Evolutionary conservation across 164 flowering plant genomes (phyloP).

Genomic region (Saururus chinensis): DNA sequence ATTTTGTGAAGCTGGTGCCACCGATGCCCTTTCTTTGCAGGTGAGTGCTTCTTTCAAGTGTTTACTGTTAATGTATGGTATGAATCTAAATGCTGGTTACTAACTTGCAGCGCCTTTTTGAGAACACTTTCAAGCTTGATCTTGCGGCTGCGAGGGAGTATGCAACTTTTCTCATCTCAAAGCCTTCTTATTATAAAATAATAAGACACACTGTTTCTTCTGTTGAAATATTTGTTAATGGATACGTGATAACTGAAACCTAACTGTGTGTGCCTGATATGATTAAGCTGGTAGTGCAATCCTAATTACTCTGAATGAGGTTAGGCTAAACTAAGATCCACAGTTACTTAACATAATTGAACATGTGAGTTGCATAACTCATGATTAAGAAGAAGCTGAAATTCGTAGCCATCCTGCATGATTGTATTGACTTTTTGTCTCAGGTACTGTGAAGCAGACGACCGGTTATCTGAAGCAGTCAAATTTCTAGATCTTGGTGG

Average conservation of each 20-base stretch:
- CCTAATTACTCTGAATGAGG: too few relatives aligned
- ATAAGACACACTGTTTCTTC: not conserved
- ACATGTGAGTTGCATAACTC: not conserved
- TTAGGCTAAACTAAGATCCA: too few relatives aligned
- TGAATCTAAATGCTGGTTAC: not conserved
- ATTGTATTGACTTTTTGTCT: not conserved
- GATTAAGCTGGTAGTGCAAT: too few relatives aligned
- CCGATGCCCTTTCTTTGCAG: slow-evolving; percentile 81
- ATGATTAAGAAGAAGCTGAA: not conserved
- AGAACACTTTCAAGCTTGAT: slow-evolving; percentile 82
- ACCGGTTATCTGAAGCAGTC: slow-evolving; percentile 70
- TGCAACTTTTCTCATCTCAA: slow-evolving; percentile 8
- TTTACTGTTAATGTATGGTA: not conserved
- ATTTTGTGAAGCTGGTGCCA: slow-evolving; percentile 80
- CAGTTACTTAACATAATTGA: not conserved
- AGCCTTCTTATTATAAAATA: too few relatives aligned
- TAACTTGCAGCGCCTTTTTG: slow-evolving; percentile 73
- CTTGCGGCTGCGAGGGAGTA: slow-evolving; percentile 89
- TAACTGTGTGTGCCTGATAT: too few relatives aligned
- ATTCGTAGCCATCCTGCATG: not conserved
- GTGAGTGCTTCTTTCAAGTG: slow-evolving; percentile 24
- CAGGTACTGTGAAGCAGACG: slow-evolving; percentile 93
- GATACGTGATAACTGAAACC: too few relatives aligned
- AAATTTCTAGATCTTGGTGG: slow-evolving; percentile 72
- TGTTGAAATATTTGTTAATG: not conserved